Evolutionary conservation across 164 flowering plant species (phyloP), one percentile per base, ranked within the genome.

Genomic region (Berberis vulgaris): DNA sequence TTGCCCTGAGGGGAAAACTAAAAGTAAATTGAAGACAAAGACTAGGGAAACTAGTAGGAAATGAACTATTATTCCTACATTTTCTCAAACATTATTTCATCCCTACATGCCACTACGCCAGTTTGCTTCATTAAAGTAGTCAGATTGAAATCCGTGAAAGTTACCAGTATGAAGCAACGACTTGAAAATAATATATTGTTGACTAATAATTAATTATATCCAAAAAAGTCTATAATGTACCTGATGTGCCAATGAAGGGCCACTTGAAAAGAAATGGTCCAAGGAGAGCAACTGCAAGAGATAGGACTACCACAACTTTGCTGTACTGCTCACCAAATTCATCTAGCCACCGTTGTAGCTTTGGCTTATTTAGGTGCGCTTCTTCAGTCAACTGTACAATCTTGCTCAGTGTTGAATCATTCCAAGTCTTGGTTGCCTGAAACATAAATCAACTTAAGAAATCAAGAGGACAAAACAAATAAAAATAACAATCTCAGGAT

Each of bases 341-440:
- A 80, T 94, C 97, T 64, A 94, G 79, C 99, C 99, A 94, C 73
- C 99, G 81, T 71, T 94, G 97, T 65, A 94, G 90, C 75, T 82
- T 89, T 62, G 99, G 99, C 67, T 88, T 94, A 68, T 81, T 91
- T 54, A 77, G 80, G 13, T 86, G 97, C 59, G 97, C 99, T 82
- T 91, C 96, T 80, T 91, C 96, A 55, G 97, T 89, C 77, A 94
- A 71, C 66, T 89, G 90, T 63, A 94, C 88, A 67, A 94, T 94
- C 77, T 76, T 87, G 76, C 75, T 91, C 58, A 94, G 69, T 45
- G 94, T 94, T 41, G 97, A 94, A 39, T 94, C 93, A 57, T 81
- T 86, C 99, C 99, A 94, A 57, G 86, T 78, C 70, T 84, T 94
- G n/a, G 81, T 81, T 43, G 83, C 97, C 99, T 94, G 74, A 62